phyloP scores from a whole-genome alignment of 192 early-diverging fungal genomes.

The Rhizoclosmatium globosum region DNA sequence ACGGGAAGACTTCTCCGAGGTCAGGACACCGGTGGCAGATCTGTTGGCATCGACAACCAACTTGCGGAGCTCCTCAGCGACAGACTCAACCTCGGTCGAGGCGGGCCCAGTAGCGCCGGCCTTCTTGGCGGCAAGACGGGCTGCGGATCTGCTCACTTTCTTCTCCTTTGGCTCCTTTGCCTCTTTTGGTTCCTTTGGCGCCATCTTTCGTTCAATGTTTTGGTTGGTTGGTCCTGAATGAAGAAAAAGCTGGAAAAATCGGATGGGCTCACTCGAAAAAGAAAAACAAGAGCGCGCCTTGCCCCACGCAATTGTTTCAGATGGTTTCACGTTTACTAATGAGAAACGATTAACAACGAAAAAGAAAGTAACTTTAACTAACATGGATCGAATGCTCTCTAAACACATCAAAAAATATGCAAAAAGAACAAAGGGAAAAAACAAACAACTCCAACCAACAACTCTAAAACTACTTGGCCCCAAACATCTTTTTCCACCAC shows the following conservation, averaged over 20 bases:
- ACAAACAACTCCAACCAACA: neutral
- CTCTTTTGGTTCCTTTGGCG: slow-evolving; percentile 21
- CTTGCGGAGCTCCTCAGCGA: slow-evolving; percentile 43
- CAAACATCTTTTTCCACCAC: slow-evolving; percentile 41
- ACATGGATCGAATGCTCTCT: neutral
- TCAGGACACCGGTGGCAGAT: slow-evolving; percentile 89
- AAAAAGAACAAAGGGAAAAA: neutral
- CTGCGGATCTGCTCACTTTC: slow-evolving; percentile 19
- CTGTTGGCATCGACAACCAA: slow-evolving; percentile 77
- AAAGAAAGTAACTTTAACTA: neutral
- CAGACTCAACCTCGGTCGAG: slow-evolving; percentile 31
- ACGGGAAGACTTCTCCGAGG: slow-evolving; percentile 87
- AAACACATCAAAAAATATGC: neutral
- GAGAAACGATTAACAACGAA: neutral
- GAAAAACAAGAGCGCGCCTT: slow-evolving; percentile 4
- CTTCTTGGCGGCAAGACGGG: slow-evolving; percentile 34
- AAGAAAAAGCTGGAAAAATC: slow-evolving; percentile 5
- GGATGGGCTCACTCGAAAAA: neutral
- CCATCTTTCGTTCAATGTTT: slow-evolving; percentile 20
- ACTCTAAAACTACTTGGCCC: slow-evolving; percentile 3
- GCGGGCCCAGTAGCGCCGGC: slow-evolving; percentile 15
- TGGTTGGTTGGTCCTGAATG: neutral
- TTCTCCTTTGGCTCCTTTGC: slow-evolving; percentile 39
- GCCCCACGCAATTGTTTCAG: neutral
- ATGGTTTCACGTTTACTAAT: neutral